These are phyloP conservation scores for Trichocladium antarcticum DNA, from an alignment of 495 filamentous ascomycete species.

Conservation along the genomic window DNA sequence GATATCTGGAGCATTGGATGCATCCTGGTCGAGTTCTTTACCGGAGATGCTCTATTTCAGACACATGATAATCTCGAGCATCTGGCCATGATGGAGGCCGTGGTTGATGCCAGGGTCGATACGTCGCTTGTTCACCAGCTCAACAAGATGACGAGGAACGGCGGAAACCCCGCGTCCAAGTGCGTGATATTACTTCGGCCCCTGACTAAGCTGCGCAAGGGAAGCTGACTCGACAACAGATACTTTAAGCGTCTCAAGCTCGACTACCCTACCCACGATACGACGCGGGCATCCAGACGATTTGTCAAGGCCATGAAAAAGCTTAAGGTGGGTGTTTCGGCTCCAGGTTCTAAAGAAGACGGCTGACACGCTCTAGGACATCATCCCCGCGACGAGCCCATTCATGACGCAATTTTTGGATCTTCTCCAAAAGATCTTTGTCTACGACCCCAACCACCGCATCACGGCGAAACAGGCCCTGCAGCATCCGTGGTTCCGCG, in stretches of 20 bases:
- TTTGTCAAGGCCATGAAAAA: constrained; percentile 94
- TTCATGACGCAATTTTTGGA: constrained; percentile 85
- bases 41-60: constrained; percentile 93
- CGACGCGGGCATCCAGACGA: constrained; percentile 75
- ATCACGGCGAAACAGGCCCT: constrained; percentile 89
- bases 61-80: constrained; percentile 98
- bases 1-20: constrained; percentile 99
- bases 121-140: constrained; percentile 64
- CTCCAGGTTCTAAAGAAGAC: background rate
- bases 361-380: constrained; percentile 53
- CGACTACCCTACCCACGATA: constrained; percentile 81
- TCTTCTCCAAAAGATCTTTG: constrained; percentile 78
- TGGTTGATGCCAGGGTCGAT: constrained; percentile 67
- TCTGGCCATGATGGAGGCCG: constrained; percentile 97
- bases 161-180: constrained; percentile 69
- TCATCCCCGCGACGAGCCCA: constrained; percentile 64
- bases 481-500: constrained; percentile 90
- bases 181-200: constrained; percentile 39
- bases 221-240: constrained; percentile 38
- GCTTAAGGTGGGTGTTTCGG: constrained; percentile 53
- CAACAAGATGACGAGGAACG: constrained; percentile 51
- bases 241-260: constrained; percentile 78
- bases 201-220: background rate
- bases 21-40: constrained; percentile 98
- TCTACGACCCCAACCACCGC: constrained; percentile 82